These are phyloP conservation scores for Curvularia verruculosa DNA, from an alignment of 2,329 filamentous ascomycete genomes.

Conservation along the genomic window DNA sequence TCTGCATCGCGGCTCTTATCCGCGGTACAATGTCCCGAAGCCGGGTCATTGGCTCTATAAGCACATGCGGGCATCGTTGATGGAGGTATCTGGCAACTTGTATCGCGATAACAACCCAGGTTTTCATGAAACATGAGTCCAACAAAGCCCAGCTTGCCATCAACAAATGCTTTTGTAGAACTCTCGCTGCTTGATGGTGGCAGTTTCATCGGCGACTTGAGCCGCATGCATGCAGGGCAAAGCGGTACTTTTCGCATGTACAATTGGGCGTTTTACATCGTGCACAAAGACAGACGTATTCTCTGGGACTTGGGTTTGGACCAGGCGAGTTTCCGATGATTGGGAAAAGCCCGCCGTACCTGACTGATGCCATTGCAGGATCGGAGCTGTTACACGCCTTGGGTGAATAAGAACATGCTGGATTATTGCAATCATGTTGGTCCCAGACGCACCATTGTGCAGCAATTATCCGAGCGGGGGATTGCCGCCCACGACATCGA, in stretches of 20 bases:
- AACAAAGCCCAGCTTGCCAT: conserved; percentile 12
- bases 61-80: not conserved
- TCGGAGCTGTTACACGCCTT: conserved; percentile 40
- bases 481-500: conserved; percentile 29
- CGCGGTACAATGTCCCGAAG: not conserved
- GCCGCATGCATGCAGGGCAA: conserved; percentile 36
- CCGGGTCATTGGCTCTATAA: not conserved
- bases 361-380: conserved; percentile 24
- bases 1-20: not conserved
- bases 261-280: conserved; percentile 44
- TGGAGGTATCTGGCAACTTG: not conserved
- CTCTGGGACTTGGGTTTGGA: conserved; percentile 44
- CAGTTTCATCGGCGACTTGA: conserved; percentile 39
- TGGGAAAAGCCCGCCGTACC: not conserved
- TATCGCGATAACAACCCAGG: not conserved
- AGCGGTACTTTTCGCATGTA: conserved; percentile 43
- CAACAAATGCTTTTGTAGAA: conserved; percentile 28
- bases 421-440: conserved; percentile 35
- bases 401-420: conserved; percentile 43
- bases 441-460: conserved; percentile 34
- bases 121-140: not conserved
- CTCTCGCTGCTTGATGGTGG: conserved; percentile 42
- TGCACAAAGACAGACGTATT: conserved; percentile 32
- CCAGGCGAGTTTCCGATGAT: conserved; percentile 20
- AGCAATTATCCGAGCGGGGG: conserved; percentile 35